These are phyloP conservation scores for Didymella pinodella DNA, from an alignment of 2,329 filamentous ascomycete species.

Conservation along the genomic window DNA sequence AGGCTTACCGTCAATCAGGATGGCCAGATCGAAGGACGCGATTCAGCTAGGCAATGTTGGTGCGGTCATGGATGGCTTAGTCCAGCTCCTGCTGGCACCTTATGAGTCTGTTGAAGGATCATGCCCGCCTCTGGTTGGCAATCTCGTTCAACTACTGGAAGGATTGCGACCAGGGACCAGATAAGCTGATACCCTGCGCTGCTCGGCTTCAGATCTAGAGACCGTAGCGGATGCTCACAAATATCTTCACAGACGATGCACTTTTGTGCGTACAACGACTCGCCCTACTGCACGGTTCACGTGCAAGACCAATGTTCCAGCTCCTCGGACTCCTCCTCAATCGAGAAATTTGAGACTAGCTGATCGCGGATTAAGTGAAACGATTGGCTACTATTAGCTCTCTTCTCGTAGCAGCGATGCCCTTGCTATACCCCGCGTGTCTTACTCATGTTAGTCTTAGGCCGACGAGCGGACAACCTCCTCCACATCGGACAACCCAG, in stretches of 20 bases:
- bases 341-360: not conserved
- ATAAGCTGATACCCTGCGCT: conserved; percentile 9
- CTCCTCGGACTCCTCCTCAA: not conserved
- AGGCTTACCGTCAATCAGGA: conserved; percentile 61
- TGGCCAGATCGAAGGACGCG: conserved; percentile 27
- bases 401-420: conserved; percentile 7
- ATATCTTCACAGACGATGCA: not conserved
- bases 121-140: conserved; percentile 70
- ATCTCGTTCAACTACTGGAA: conserved; percentile 69
- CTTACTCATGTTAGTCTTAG: conserved; percentile 11
- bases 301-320: conserved; percentile 9
- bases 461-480: conserved; percentile 4
- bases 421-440: conserved; percentile 10
- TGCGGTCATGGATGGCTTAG: conserved; percentile 65
- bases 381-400: conserved; percentile 1
- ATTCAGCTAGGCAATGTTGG: conserved; percentile 63
- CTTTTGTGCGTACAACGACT: conserved; percentile 2
- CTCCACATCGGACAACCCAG: conserved; percentile 30
- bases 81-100: conserved; percentile 66
- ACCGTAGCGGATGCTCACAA: not conserved
- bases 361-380: not conserved
- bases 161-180: conserved; percentile 64
- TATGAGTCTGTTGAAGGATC: conserved; percentile 39
- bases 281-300: not conserved
- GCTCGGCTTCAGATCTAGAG: conserved; percentile 16